Conservation (phyloP, 2,329 filamentous ascomycete genomes). For the Phialocephala subalpina region DNA sequence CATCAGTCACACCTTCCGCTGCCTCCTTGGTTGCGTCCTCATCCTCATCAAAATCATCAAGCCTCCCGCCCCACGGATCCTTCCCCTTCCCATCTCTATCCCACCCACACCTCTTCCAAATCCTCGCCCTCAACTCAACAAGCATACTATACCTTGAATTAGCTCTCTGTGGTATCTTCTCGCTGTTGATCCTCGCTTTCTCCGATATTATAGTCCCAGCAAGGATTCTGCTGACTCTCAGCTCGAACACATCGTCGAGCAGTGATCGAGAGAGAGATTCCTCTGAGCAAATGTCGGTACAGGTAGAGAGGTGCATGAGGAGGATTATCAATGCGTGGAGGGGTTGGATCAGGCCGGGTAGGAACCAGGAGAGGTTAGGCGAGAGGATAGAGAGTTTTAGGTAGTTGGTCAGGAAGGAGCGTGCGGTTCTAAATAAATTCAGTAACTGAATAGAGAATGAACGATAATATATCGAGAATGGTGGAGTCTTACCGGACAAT, state of each 20-base stretch:
- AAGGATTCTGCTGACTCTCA: constrained; percentile 10
- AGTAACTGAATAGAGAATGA: neutral
- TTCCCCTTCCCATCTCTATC: constrained; percentile 13
- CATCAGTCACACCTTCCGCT: neutral
- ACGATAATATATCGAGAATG: neutral
- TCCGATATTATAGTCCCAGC: neutral
- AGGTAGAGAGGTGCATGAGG: constrained; percentile 21
- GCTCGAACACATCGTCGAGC: constrained; percentile 2
- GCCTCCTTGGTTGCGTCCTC: neutral
- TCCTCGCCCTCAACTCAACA: constrained; percentile 14
- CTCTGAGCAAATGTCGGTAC: constrained; percentile 3
- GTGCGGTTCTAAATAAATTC: constrained; percentile 12
- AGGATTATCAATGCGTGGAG: constrained; percentile 22
- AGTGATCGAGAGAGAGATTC: constrained; percentile 1
- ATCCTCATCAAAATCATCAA: neutral
- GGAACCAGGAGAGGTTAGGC: neutral
- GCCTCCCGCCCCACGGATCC: constrained; percentile 10
- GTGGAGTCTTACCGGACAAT: constrained; percentile 14
- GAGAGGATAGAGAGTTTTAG: neutral
- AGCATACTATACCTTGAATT: constrained; percentile 15
- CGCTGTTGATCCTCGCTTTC: neutral
- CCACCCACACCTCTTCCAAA: constrained; percentile 17
- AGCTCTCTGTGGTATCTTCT: constrained; percentile 3
- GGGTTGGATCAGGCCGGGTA: constrained; percentile 17
- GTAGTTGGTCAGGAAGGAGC: constrained; percentile 13